A percentile compares a stretch with the other conserved stretches of the same genome.
phyloP scores from a whole-genome alignment of 768 basidiomycete genomes.

The Neoboletus magnificus region DNA sequence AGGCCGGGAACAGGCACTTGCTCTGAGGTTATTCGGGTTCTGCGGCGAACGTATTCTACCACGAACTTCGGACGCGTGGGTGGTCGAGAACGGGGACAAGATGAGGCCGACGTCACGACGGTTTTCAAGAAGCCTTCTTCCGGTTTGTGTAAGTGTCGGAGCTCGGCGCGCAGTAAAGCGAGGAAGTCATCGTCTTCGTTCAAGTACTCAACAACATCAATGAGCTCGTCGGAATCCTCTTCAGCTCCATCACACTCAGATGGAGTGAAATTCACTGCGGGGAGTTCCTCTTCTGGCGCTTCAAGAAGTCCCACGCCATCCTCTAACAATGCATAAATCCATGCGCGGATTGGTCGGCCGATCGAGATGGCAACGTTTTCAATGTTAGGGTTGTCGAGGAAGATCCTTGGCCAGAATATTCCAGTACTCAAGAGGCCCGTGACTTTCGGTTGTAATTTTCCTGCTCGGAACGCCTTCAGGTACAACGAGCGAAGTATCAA shows the following conservation, averaged over 20 bases:
- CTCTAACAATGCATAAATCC: conserved; percentile 67
- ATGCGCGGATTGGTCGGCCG: conserved; percentile 57
- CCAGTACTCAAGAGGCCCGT: conserved; percentile 60
- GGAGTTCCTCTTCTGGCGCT: conserved; percentile 14
- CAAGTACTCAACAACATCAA: conserved; percentile 57
- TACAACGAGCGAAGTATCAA: conserved; percentile 47
- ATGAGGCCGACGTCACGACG: conserved; percentile 32
- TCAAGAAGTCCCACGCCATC: conserved; percentile 61
- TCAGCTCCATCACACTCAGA: conserved; percentile 33
- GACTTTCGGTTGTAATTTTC: conserved; percentile 53
- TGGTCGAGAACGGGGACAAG: conserved; percentile 24
- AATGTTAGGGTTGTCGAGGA: conserved; percentile 73
- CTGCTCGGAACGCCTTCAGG: conserved; percentile 59
- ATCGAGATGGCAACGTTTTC: conserved; percentile 64
- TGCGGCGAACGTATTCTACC: conserved; percentile 67
- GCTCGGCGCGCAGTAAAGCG: conserved; percentile 59
- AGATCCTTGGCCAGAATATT: conserved; percentile 68
- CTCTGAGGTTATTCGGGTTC: conserved; percentile 60
- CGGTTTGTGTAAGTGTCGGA: conserved; percentile 53
- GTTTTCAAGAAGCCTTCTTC: conserved; percentile 30
- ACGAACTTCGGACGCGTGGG: conserved; percentile 27
- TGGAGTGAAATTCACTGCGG: conserved; percentile 19
- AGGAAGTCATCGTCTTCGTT: conserved; percentile 54
- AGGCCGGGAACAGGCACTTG: conserved; percentile 51
- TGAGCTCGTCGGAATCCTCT: conserved; percentile 54